These are phyloP conservation scores for Cercospora beticola DNA, from an alignment of 2,329 filamentous ascomycete genomes.

Conservation along the genomic window DNA sequence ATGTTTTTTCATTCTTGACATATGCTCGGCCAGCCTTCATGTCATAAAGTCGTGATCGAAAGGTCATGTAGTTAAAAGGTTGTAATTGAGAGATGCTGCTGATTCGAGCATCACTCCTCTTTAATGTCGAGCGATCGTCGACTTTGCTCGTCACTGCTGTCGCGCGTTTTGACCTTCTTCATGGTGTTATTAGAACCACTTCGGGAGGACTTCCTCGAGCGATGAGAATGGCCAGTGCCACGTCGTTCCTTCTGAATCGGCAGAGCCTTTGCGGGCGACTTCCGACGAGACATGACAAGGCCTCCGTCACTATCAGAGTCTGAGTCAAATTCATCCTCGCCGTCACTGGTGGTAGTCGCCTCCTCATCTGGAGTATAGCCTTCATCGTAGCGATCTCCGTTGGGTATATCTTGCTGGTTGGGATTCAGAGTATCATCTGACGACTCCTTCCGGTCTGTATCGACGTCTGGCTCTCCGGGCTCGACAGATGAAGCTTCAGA, in stretches of 20 bases:
- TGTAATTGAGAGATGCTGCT: neutral
- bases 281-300: conserved; percentile 41
- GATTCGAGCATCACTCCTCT: conserved; percentile 23
- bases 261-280: conserved; percentile 28
- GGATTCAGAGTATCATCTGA: conserved; percentile 40
- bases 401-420: conserved; percentile 27
- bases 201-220: conserved; percentile 44
- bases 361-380: conserved; percentile 37
- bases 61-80: neutral
- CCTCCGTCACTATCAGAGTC: conserved; percentile 42
- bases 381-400: conserved; percentile 32
- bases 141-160: conserved; percentile 29
- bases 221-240: conserved; percentile 34
- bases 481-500: conserved; percentile 49
- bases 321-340: conserved; percentile 43
- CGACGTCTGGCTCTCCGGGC: conserved; percentile 32
- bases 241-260: conserved; percentile 28
- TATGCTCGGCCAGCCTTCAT: conserved; percentile 7
- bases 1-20: conserved; percentile 6
- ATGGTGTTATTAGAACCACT: conserved; percentile 53
- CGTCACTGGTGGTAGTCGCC: conserved; percentile 42
- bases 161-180: conserved; percentile 46
- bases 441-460: conserved; percentile 39
- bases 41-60: conserved; percentile 18
- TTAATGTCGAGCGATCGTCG: conserved; percentile 25